Conservation (phyloP, 495 filamentous ascomycete species). For the Annulohypoxylon stygium region DNA sequence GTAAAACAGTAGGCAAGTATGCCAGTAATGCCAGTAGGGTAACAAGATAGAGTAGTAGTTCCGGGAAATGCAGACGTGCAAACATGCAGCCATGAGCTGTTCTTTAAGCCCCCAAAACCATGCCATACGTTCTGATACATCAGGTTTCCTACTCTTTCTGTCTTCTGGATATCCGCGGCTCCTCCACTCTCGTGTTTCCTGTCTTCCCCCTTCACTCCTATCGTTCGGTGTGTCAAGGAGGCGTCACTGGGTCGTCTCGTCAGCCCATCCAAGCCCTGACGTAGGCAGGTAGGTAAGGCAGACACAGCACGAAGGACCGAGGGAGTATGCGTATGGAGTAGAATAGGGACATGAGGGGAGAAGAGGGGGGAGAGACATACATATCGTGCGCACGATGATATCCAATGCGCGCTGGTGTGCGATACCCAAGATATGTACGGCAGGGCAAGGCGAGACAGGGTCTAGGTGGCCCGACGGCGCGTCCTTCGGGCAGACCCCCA, state of each 20-base stretch:
- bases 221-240: slow-evolving; percentile 39
- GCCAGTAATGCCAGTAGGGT: slow-evolving; percentile 30
- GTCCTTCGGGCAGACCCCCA: slow-evolving; percentile 48
- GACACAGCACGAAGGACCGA: background rate
- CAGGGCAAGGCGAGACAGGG: slow-evolving; percentile 34
- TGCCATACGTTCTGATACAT: slow-evolving; percentile 42
- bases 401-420: slow-evolving; percentile 31
- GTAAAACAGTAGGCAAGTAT: slow-evolving; percentile 20
- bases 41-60: slow-evolving; percentile 43
- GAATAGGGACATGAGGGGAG: slow-evolving; percentile 1
- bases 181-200: background rate
- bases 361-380: slow-evolving; percentile 1
- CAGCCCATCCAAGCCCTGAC: slow-evolving; percentile 21
- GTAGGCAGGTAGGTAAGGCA: slow-evolving; percentile 38
- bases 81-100: slow-evolving; percentile 42
- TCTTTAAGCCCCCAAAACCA: slow-evolving; percentile 42
- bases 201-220: background rate
- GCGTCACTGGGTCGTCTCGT: slow-evolving; percentile 33
- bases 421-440: slow-evolving; percentile 38
- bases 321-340: slow-evolving; percentile 25
- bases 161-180: background rate
- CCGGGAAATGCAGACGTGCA: slow-evolving; percentile 26
- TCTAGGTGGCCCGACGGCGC: slow-evolving; percentile 39
- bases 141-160: slow-evolving; percentile 19
- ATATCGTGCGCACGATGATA: slow-evolving; percentile 10